Evolutionary conservation across 768 basidiomycete genomes (phyloP).

Genomic region (Pisolithus orientalis): DNA sequence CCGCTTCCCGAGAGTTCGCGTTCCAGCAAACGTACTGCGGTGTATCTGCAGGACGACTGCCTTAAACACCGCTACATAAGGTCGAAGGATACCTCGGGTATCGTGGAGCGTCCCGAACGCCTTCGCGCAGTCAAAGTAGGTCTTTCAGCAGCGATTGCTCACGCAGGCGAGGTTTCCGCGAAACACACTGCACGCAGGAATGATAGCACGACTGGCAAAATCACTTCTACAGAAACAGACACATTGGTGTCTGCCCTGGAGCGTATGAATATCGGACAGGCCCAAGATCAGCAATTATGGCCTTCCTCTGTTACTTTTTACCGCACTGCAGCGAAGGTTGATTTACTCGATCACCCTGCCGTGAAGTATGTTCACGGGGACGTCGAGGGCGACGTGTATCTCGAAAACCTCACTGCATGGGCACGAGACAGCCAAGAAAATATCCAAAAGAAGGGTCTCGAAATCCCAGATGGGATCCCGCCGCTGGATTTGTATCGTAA

Average conservation of each 20-base stretch:
- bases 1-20: not conserved
- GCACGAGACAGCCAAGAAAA: constrained; percentile 53
- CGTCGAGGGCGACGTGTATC: constrained; percentile 58
- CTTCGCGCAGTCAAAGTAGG: constrained; percentile 80
- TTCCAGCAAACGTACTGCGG: constrained; percentile 13
- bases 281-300: constrained; percentile 18
- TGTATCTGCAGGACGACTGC: constrained; percentile 67
- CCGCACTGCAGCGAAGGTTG: constrained; percentile 46
- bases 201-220: not conserved
- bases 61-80: constrained; percentile 74
- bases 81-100: constrained; percentile 60
- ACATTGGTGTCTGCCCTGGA: constrained; percentile 43
- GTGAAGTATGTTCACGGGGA: constrained; percentile 74
- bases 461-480: constrained; percentile 66
- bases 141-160: constrained; percentile 71
- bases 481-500: constrained; percentile 83
- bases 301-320: constrained; percentile 38
- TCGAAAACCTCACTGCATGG: constrained; percentile 58
- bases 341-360: constrained; percentile 54
- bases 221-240: constrained; percentile 21
- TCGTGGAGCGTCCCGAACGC: constrained; percentile 90
- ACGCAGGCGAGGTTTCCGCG: constrained; percentile 43
- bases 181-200: not conserved
- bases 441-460: constrained; percentile 55
- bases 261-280: constrained; percentile 33